Evolutionary conservation across 371 early-diverging fungal genomes (phyloP).

Genomic region (Capillidium heterosporum): DNA sequence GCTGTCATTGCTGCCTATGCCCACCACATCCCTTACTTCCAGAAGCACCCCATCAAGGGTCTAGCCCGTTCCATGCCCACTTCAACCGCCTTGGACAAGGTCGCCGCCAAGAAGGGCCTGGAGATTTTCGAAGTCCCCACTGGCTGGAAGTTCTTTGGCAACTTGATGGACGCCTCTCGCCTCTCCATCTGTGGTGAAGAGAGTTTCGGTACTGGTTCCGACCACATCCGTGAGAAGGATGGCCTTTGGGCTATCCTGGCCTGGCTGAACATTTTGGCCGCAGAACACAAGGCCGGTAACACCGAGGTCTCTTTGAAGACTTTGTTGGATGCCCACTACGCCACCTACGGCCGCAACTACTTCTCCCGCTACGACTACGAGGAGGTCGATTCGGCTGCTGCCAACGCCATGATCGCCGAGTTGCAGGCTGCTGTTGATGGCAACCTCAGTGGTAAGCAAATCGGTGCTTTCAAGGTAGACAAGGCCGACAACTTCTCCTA

Average conservation of each 20-base stretch:
- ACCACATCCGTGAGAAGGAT: constrained; percentile 97
- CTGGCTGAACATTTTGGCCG: constrained; percentile 86
- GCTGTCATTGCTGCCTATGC: constrained; percentile 90
- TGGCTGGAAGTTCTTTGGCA: constrained; percentile 94
- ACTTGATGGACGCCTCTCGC: constrained; percentile 92
- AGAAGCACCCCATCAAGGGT: constrained; percentile 64
- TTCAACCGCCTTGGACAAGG: constrained; percentile 73
- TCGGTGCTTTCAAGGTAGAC: constrained; percentile 40
- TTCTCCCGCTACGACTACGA: constrained; percentile 95
- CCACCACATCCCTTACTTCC: constrained; percentile 78
- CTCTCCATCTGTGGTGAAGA: constrained; percentile 95
- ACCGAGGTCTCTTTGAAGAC: constrained; percentile 40
- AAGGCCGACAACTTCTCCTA: constrained; percentile 80
- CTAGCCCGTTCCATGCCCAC: constrained; percentile 95
- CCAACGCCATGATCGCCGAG: constrained; percentile 54
- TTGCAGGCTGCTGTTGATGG: constrained; percentile 27
- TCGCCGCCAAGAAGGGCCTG: constrained; percentile 62
- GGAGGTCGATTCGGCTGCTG: constrained; percentile 71
- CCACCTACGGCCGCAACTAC: constrained; percentile 86
- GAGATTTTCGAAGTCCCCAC: constrained; percentile 81
- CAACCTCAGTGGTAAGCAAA: constrained; percentile 30
- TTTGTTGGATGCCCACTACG: constrained; percentile 62
- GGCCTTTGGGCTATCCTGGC: constrained; percentile 95
- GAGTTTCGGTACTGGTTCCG: constrained; percentile 92
- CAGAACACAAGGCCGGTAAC: constrained; percentile 33